Conservation (phyloP, 257 asterid species). For the Marsdenia floribunda region DNA sequence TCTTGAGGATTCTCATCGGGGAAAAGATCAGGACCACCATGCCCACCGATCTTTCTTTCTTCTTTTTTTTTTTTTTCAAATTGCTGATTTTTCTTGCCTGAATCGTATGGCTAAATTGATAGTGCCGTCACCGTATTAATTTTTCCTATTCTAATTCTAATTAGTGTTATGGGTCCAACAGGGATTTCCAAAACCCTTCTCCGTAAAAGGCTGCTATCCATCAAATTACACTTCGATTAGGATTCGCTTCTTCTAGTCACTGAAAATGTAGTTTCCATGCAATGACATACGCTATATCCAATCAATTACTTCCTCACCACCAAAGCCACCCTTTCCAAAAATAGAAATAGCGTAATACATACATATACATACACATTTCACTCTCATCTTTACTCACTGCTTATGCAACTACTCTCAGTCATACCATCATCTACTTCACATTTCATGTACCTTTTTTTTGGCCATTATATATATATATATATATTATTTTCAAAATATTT, state of each 20-base stretch:
- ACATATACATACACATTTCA: no score
- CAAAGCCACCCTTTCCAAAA: neutral
- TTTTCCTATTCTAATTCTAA: neutral
- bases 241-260: neutral
- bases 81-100: neutral
- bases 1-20: no score
- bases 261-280: neutral
- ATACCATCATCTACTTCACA: no score
- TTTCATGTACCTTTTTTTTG: no score
- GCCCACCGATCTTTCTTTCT: no score
- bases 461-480: no score
- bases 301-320: no score
- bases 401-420: no score
- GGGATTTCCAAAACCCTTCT: neutral
- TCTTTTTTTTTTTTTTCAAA: no score
- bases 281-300: neutral
- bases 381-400: no score
- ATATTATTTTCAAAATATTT: no score
- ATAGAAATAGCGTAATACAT: neutral
- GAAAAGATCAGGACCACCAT: no score
- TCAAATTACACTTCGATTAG: neutral
- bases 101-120: conserved; percentile 3
- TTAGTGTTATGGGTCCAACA: neutral
- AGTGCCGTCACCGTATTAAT: neutral
- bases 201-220: neutral